Evolutionary conservation across 2,329 filamentous ascomycete genomes (phyloP).

Genomic region (Simplicillium aogashimaense): DNA sequence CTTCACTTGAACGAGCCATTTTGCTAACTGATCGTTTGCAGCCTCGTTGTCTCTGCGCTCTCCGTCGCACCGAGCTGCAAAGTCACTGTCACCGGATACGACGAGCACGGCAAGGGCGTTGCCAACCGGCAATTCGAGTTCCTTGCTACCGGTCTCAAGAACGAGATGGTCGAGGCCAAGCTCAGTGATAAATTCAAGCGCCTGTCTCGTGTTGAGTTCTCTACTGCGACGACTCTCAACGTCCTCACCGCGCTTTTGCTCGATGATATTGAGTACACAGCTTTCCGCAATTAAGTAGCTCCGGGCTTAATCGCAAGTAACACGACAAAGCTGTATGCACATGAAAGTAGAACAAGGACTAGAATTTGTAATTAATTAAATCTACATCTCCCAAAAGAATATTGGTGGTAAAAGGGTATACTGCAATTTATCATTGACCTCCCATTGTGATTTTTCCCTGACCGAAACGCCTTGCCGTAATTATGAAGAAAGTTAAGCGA

Average conservation of each 20-base stretch:
- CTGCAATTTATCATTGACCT: no score
- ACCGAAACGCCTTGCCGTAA: no score
- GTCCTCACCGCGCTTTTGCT: neutral
- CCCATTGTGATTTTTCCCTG: no score
- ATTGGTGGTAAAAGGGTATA: no score
- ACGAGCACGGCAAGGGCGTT: neutral
- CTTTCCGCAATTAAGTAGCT: no score
- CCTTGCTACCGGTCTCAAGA: neutral
- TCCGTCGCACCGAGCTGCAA: neutral
- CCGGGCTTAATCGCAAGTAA: no score
- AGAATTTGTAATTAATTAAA: no score
- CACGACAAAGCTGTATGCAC: no score
- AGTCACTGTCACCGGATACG: neutral
- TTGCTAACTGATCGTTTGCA: neutral
- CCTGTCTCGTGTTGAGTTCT: neutral
- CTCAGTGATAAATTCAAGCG: neutral
- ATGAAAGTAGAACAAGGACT: no score
- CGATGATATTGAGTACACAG: neutral
- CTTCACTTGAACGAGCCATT: neutral
- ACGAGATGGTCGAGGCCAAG: neutral
- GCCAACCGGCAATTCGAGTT: neutral
- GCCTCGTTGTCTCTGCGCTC: neutral
- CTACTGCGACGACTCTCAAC: neutral
- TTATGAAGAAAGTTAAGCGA: no score
- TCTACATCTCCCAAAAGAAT: no score